Conservation (phyloP, 257 asterid genomes). For the Cinchona pubescens region DNA sequence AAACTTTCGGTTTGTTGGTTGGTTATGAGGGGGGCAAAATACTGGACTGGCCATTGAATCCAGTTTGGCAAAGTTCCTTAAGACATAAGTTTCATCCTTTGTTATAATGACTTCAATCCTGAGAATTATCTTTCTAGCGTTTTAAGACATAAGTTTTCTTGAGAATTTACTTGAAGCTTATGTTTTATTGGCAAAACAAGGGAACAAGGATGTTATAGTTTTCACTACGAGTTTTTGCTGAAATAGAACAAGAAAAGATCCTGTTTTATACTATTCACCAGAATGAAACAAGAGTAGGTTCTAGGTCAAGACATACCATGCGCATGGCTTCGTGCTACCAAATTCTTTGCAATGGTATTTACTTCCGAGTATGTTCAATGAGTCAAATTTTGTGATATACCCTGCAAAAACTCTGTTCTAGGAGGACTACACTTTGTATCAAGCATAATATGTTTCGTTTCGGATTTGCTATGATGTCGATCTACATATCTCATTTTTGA, state of each 20-base stretch:
- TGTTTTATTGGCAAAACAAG: neutral
- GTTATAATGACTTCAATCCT: neutral
- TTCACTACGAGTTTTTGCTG: neutral
- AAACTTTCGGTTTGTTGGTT: neutral
- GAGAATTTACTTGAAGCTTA: neutral
- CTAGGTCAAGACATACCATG: neutral
- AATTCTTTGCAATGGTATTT: neutral
- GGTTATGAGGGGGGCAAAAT: neutral
- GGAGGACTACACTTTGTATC: neutral
- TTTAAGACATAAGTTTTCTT: neutral
- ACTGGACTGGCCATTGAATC: neutral
- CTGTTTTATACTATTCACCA: neutral
- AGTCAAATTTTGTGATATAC: neutral
- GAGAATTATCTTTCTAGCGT: too few species aligned
- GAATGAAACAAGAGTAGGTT: neutral
- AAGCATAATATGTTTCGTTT: neutral
- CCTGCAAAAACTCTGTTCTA: neutral
- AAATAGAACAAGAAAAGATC: slow-evolving; percentile 7
- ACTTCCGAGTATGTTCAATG: neutral
- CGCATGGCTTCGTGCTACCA: neutral
- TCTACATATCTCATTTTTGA: neutral
- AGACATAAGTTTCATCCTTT: neutral
- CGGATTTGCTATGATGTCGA: slow-evolving; percentile 2
- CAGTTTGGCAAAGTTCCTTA: neutral
- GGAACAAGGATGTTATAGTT: neutral